Conservation (phyloP, 108 stramenopile genomes). For the Discostella stelligeroides region DNA sequence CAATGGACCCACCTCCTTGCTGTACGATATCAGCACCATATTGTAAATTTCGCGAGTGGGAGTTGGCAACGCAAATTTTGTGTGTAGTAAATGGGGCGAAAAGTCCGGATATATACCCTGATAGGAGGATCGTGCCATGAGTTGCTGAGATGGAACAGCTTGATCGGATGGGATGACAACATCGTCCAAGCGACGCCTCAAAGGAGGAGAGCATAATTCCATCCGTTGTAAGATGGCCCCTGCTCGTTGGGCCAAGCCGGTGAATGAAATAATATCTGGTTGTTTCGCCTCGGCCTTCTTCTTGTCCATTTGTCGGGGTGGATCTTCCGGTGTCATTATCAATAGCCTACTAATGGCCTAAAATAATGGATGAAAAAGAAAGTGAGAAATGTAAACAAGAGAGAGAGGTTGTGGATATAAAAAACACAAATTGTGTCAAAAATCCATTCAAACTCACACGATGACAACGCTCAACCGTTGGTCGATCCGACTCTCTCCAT, state of each 20-base stretch:
- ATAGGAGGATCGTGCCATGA: constrained; percentile 2
- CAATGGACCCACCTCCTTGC: constrained; percentile 26
- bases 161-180: neutral
- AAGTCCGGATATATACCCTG: neutral
- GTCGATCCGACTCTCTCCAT: constrained; percentile 27
- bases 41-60: constrained; percentile 36
- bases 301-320: neutral
- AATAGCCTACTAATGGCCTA: constrained; percentile 34
- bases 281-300: neutral
- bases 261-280: constrained; percentile 8
- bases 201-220: constrained; percentile 33
- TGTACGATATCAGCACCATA: constrained; percentile 30
- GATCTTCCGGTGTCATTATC: constrained; percentile 20
- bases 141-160: neutral
- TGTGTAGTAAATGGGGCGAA: constrained; percentile 5
- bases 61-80: constrained; percentile 15
- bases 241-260: constrained; percentile 36
- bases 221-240: constrained; percentile 34
- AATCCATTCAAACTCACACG: constrained; percentile 20
- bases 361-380: neutral
- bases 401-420: no score
- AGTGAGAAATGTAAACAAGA: neutral
- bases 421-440: neutral
- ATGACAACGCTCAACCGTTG: constrained; percentile 35
- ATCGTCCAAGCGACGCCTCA: neutral